Percentiles rank a stretch among this genome's conserved stretches.
phyloP scores from a whole-genome alignment of 352 stramenopile species.

The Phytophthora melonis region DNA sequence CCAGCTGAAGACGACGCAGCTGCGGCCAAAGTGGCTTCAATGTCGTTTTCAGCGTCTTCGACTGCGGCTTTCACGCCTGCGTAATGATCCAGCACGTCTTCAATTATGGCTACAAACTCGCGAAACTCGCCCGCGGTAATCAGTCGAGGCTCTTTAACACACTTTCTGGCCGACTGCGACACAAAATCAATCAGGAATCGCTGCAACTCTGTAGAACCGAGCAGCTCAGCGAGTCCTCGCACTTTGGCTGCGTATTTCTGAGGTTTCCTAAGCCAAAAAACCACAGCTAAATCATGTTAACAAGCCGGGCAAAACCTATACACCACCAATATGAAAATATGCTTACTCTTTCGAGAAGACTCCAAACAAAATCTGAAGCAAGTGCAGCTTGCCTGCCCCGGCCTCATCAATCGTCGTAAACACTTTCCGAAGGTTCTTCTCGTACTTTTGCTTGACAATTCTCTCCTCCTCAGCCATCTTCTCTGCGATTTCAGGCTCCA shows the following conservation, averaged over 20 bases:
- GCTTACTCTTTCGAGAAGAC: constrained; percentile 72
- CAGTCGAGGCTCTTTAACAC: constrained; percentile 16
- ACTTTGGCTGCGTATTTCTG: constrained; percentile 58
- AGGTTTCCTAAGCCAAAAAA: constrained; percentile 26
- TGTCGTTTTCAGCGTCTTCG: constrained; percentile 67
- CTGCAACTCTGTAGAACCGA: constrained; percentile 56
- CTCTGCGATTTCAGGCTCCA: constrained; percentile 69
- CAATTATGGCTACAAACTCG: constrained; percentile 65
- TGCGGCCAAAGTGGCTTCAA: constrained; percentile 48
- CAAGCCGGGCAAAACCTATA: no score
- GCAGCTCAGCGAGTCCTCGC: constrained; percentile 53
- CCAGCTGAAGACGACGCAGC: constrained; percentile 14
- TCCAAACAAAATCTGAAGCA: constrained; percentile 65
- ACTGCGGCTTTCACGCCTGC: constrained; percentile 55
- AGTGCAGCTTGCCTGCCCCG: constrained; percentile 50
- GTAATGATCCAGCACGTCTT: constrained; percentile 64
- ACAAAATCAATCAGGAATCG: constrained; percentile 72
- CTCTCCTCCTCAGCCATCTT: constrained; percentile 46
- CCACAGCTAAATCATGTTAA: no score
- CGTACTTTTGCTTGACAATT: constrained; percentile 17
- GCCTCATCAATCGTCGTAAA: constrained; percentile 57
- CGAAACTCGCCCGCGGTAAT: constrained; percentile 55
- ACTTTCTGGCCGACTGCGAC: constrained; percentile 27
- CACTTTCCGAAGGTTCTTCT: constrained; percentile 59
- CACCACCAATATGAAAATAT: no score